Evolutionary conservation across 805 yeast species (phyloP), one percentile per base, ranked within the genome.

Genomic region (Candida verbasci): DNA sequence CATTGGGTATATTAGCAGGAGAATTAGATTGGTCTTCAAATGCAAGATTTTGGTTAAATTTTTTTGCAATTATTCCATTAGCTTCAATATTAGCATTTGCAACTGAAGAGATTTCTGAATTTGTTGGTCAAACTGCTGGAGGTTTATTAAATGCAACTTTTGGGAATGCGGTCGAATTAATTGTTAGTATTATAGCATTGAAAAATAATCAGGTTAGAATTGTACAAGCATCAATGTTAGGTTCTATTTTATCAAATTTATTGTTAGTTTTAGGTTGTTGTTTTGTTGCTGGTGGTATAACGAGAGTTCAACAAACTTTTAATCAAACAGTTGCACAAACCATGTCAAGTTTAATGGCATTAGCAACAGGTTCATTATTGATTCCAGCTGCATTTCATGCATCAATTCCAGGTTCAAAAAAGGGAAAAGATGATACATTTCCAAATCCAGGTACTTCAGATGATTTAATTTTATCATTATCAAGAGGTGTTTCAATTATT

Each of bases 311-410:
- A 58, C 97, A 93, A 60, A 73, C 73, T 1, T 93, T 93, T 66
- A 88, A 88, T 67, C 95, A 86, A 61, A 91, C 97, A 1, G 97
- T 89, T 6, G 98, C 98, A 4, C 97, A 93, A 62, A 89, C 97
- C 6, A 93, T 93, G 98, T 77, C 88, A 23, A 88, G 97, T 1
- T 71, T 93, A 46, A 76, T 93, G 78, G 95, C 95, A 1, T 78
- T 93, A 39, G 86, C 96, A 3, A 81, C 93, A 32, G 82, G 93
- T 25, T 89, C 96, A 1, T 70, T 93, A 49, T 62, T 93, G 53
- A 80, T 93, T 35, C 98, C 98, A 2, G 97, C 98, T 3, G 97
- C 97, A 0, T 93, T 91, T 74, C 87, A 85, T 50, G 86, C 95
- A 5, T 73, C 89, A 6, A 62, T 86, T 43, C 91, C 78, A 4